A percentile compares a stretch with the other conserved stretches of the same genome.
Evolutionary conservation across 352 stramenopile genomes (phyloP).

Genomic region (Phytophthora citrophthora): DNA sequence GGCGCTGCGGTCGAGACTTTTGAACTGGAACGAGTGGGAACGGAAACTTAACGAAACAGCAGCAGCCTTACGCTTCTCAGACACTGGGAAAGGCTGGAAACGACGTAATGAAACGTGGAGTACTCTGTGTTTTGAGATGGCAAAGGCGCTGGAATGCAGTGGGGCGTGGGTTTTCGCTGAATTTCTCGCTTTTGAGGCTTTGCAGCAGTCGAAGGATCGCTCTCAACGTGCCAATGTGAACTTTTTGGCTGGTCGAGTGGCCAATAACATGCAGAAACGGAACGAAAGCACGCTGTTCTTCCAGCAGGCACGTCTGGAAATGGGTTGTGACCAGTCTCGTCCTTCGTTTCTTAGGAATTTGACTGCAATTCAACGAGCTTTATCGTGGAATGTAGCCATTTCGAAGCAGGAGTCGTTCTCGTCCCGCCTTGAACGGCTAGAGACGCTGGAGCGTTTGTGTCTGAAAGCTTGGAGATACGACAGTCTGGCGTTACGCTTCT

Average conservation of each 20-base stretch:
- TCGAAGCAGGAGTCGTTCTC: slow-evolving; percentile 49
- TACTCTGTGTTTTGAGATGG: slow-evolving; percentile 44
- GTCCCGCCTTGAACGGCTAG: slow-evolving; percentile 43
- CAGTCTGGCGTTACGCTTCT: slow-evolving; percentile 44
- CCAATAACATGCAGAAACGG: slow-evolving; percentile 27
- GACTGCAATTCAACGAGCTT: slow-evolving; percentile 41
- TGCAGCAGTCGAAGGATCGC: slow-evolving; percentile 36
- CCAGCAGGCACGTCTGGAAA: slow-evolving; percentile 43
- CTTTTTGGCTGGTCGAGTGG: slow-evolving; percentile 38
- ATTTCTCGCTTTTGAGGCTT: slow-evolving; percentile 27
- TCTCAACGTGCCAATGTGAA: slow-evolving; percentile 27
- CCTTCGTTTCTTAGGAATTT: slow-evolving; percentile 34
- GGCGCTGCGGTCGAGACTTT: slow-evolving; percentile 10
- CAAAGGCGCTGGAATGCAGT: slow-evolving; percentile 42
- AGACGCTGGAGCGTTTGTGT: slow-evolving; percentile 72
- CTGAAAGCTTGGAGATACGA: slow-evolving; percentile 61
- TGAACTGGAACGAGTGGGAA: slow-evolving; percentile 43
- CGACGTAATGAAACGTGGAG: slow-evolving; percentile 52
- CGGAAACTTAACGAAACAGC: slow-evolving; percentile 27
- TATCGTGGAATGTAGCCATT: slow-evolving; percentile 36
- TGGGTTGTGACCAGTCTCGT: neutral
- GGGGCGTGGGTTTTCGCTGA: slow-evolving; percentile 45
- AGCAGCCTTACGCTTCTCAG: slow-evolving; percentile 4
- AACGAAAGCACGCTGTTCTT: slow-evolving; percentile 28
- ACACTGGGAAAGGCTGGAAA: slow-evolving; percentile 13